Percentiles rank a stretch among this genome's conserved stretches.
Conservation (phyloP, 495 filamentous ascomycete genomes). For the Aspergillus saccharolyticus region DNA sequence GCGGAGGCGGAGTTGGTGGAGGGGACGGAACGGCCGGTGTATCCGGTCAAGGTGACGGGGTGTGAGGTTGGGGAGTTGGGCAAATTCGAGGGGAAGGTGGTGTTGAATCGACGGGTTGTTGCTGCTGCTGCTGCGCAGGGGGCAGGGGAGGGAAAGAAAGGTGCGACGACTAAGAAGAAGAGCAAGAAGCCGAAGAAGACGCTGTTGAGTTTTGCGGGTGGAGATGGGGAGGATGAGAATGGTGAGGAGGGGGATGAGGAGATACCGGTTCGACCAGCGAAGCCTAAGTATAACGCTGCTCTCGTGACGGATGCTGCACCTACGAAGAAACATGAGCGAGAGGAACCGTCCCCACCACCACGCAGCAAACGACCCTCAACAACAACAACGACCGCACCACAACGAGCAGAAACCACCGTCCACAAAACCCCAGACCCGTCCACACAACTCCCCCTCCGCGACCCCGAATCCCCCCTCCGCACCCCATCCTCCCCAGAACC, state of each 20-base stretch:
- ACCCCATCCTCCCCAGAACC: constrained; percentile 43
- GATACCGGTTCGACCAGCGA: constrained; percentile 61
- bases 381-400: neutral
- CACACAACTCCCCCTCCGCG: constrained; percentile 40
- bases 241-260: constrained; percentile 38
- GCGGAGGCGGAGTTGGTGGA: constrained; percentile 78
- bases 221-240: constrained; percentile 61
- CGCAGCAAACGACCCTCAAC: constrained; percentile 27
- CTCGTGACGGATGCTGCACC: constrained; percentile 55
- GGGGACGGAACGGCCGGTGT: constrained; percentile 78
- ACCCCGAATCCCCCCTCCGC: constrained; percentile 45
- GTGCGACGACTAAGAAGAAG: constrained; percentile 29
- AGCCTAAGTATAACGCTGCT: constrained; percentile 85
- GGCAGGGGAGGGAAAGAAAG: constrained; percentile 35
- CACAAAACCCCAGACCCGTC: constrained; percentile 34
- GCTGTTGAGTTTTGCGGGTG: constrained; percentile 83
- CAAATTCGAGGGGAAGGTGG: constrained; percentile 86
- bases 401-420: constrained; percentile 23
- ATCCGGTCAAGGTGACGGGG: constrained; percentile 73
- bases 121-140: constrained; percentile 19
- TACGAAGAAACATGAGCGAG: constrained; percentile 10
- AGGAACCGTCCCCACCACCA: constrained; percentile 7
- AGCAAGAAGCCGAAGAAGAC: constrained; percentile 53
- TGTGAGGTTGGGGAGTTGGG: constrained; percentile 73
- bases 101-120: constrained; percentile 52